Evolutionary conservation across 805 yeast species (phyloP), one percentile per base, ranked within the genome.

Genomic region (Jamesozyma gamospora): DNA sequence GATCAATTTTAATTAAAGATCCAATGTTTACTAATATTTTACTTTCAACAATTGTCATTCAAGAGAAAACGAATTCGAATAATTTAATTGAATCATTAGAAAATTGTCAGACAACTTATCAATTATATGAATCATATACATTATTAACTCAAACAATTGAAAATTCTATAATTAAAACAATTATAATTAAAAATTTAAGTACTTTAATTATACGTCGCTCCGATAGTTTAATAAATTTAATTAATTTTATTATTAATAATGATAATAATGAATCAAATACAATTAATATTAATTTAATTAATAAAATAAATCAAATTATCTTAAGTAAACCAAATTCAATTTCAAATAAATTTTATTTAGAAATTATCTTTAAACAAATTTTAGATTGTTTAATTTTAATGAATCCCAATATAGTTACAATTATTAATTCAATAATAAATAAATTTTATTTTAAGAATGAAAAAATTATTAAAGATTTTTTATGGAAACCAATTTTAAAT

Each of bases 221-320:
- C 1, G 79, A 81, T 51, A 96, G 97, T 0, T 75, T 92, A 2
- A 60, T 73, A 24, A 70, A 87, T 2, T 60, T 90, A 36, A 68
- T 87, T 24, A 96, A 90, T 57, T 76, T 83, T 45, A 67, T 83
- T 0, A 65, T 82, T 12, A 95, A 95, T 0, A 65, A 83, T 19
- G 66, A 95, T 41, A 94, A 85, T 32, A 68, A 70, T 39, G 90
- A 81, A 41, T 48, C 53, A 28, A 47, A 85, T 12, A 48, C 53
- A 28, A 47, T 86, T 12, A 78, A 77, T 45, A 59, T 77, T n/a
- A 76, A 74, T 26, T 81, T 77, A 47, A 66, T 84, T 35, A 76
- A 75, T 21, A 73, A 78, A 41, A 82, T 84, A 1, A 74, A 82
- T n/a, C 71, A 70, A 32, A 68, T 85, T 2, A 56, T 90, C 13